Base-by-base conservation (phyloP, 371 early-diverging fungal genomes). In the Mucor circinelloides region DNA sequence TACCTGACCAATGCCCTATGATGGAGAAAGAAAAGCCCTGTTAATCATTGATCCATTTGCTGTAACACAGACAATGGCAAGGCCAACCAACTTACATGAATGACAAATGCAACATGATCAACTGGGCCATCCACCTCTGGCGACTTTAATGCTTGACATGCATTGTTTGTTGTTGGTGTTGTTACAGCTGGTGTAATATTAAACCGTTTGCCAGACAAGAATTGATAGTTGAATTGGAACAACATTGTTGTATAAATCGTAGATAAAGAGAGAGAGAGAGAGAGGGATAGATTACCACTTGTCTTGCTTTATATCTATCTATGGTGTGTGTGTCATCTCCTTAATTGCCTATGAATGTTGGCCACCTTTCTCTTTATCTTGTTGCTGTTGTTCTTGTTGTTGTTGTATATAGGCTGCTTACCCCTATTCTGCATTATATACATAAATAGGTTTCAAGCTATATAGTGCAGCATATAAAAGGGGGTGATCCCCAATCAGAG, bases 1-100 rank as follows among this genome's bases (percentile, higher is more conserved):
- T 70, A 78, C 81, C 67, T 85, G 81, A n/a, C 90, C 90, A 82
- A 90, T 90, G 38, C 90, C 90, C 82, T 82, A 64, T 52, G 38
- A 36, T 23, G 46, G 34, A 27, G 17, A 50, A 40, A 54, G 27
- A 56, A 31, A n/a, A 28, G 13, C 2, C 15, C 27, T 52, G 52
- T 52, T 52, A 52, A 52, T 52, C 23, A 13, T 27, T 52, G 23
- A 21, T 46, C 46, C 46, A 46, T 46, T 9, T 40, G 36, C 13
- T 15, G 40, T 40, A 40, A 40, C 40, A 40, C 40, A 40, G 17
- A 40, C 40, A 40, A 17, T 17, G 40, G 40, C 40, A 40, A 40
- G 40, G 4, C 30, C 28, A 40, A 40, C 13, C 7, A 34, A 62
- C 71, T 69, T 82, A 70, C 82, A 71, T 90, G 90, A 40, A 90